These are phyloP conservation scores for Kurtzmaniella quercitrusa DNA, from an alignment of 1,139 yeast genomes.

Conservation along the genomic window DNA sequence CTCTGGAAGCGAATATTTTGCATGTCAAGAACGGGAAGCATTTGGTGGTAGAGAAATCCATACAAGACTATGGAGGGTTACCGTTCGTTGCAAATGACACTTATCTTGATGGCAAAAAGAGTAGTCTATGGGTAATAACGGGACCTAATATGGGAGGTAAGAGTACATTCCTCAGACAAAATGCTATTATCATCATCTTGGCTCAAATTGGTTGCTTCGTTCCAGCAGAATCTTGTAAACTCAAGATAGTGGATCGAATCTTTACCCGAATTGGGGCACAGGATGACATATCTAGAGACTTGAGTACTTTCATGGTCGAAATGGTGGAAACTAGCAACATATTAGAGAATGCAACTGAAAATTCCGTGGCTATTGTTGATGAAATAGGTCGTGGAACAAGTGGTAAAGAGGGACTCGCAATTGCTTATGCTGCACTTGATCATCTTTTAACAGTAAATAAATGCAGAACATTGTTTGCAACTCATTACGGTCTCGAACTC, in stretches of 20 bases:
- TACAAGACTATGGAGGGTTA: slow-evolving; percentile 43
- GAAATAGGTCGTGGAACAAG: slow-evolving; percentile 98
- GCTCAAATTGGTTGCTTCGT: slow-evolving; percentile 91
- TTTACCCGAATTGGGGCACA: slow-evolving; percentile 91
- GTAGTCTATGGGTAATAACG: slow-evolving; percentile 66
- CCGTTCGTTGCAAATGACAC: slow-evolving; percentile 61
- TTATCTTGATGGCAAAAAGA: slow-evolving; percentile 26
- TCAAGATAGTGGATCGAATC: slow-evolving; percentile 81
- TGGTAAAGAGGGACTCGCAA: slow-evolving; percentile 81
- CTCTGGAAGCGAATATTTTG: slow-evolving; percentile 36
- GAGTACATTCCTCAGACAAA: slow-evolving; percentile 83
- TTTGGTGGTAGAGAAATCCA: slow-evolving; percentile 80
- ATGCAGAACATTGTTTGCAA: slow-evolving; percentile 84
- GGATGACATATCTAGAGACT: slow-evolving; percentile 80
- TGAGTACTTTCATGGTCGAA: slow-evolving; percentile 96
- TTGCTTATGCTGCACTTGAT: slow-evolving; percentile 77
- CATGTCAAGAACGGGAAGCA: slow-evolving; percentile 67
- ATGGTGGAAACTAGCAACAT: slow-evolving; percentile 93
- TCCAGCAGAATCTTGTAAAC: slow-evolving; percentile 68
- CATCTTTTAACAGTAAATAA: slow-evolving; percentile 53
- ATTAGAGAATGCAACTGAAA: slow-evolving; percentile 66
- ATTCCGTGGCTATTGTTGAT: slow-evolving; percentile 84
- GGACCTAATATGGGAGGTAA: slow-evolving; percentile 99
- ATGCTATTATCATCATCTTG: slow-evolving; percentile 75
- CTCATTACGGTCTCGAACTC: slow-evolving; percentile 82